A percentile compares a stretch with the other conserved stretches of the same genome.
Conservation (phyloP, 177 flowering plant genomes). For the Vitis hybrid region DNA sequence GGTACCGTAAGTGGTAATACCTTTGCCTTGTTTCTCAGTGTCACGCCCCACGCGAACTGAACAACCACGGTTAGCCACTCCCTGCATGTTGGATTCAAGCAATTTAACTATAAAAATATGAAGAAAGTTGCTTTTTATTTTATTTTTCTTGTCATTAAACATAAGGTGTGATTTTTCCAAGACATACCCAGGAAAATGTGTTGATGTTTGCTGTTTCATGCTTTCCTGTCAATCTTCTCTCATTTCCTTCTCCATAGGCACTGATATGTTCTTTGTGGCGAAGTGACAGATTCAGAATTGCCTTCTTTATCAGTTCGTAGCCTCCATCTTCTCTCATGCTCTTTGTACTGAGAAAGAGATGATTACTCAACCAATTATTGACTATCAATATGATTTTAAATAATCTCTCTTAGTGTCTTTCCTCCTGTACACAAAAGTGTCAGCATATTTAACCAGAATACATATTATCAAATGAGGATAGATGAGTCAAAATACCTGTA, state of each 20-base stretch:
- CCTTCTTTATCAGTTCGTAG: slow-evolving; percentile 88
- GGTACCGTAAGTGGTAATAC: slow-evolving; percentile 27
- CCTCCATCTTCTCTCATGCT: slow-evolving; percentile 98
- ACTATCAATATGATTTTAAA: neutral
- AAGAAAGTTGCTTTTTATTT: neutral
- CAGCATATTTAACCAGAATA: neutral
- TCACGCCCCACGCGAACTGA: slow-evolving; percentile 97
- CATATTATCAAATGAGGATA: neutral
- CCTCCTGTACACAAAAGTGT: neutral
- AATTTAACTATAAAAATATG: neutral
- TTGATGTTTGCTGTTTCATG: slow-evolving; percentile 92
- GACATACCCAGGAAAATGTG: slow-evolving; percentile 91
- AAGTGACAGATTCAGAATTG: slow-evolving; percentile 87
- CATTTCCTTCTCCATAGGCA: slow-evolving; percentile 99
- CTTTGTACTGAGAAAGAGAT: slow-evolving; percentile 60
- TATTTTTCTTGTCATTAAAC: neutral
- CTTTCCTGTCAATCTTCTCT: slow-evolving; percentile 94
- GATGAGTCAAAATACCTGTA: slow-evolving; percentile 57
- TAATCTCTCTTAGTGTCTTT: no score
- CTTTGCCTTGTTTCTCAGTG: slow-evolving; percentile 92
- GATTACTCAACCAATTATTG: neutral
- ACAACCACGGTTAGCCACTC: slow-evolving; percentile 98
- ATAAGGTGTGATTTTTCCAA: neutral
- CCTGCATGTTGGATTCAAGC: slow-evolving; percentile 40
- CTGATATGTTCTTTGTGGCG: slow-evolving; percentile 90